Evolutionary conservation across 345 rosid genomes (phyloP).

Genomic region (Pugionium cornutum): DNA sequence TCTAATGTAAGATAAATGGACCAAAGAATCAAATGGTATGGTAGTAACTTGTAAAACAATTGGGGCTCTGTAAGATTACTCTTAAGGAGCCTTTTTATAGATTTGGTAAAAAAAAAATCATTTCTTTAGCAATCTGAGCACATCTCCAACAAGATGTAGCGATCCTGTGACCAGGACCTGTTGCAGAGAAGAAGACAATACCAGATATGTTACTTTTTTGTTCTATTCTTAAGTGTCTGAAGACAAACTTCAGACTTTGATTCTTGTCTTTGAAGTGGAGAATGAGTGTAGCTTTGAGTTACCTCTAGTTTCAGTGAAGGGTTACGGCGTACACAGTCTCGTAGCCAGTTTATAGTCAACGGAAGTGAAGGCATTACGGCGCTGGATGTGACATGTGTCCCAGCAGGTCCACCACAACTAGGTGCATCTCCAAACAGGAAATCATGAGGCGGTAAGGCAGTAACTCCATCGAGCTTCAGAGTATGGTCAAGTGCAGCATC

Average conservation of each 20-base stretch:
- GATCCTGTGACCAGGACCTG: constrained; percentile 92
- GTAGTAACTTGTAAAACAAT: background rate
- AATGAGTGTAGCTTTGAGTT: constrained; percentile 22
- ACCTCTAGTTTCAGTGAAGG: constrained; percentile 75
- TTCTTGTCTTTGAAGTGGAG: constrained; percentile 9
- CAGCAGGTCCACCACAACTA: constrained; percentile 43
- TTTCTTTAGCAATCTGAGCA: constrained; percentile 62
- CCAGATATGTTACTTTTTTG: constrained; percentile 10
- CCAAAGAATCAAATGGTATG: constrained; percentile 16
- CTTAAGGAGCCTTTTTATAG: constrained; percentile 3
- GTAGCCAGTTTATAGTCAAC: constrained; percentile 67
- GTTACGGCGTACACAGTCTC: constrained; percentile 56
- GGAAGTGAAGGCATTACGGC: constrained; percentile 76
- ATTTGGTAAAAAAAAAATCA: constrained; percentile 26
- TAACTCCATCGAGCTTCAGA: constrained; percentile 31
- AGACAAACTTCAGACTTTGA: background rate
- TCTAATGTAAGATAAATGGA: constrained; percentile 1
- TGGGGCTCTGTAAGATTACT: constrained; percentile 21
- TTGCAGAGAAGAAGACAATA: constrained; percentile 4
- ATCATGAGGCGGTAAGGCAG: constrained; percentile 53
- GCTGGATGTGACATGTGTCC: constrained; percentile 47
- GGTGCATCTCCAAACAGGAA: constrained; percentile 60
- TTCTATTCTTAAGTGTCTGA: background rate
- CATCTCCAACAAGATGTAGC: constrained; percentile 81
- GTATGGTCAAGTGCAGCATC: constrained; percentile 49